phyloP scores from a whole-genome alignment of 2,329 filamentous ascomycete genomes.

The Sarocladium kiliense region DNA sequence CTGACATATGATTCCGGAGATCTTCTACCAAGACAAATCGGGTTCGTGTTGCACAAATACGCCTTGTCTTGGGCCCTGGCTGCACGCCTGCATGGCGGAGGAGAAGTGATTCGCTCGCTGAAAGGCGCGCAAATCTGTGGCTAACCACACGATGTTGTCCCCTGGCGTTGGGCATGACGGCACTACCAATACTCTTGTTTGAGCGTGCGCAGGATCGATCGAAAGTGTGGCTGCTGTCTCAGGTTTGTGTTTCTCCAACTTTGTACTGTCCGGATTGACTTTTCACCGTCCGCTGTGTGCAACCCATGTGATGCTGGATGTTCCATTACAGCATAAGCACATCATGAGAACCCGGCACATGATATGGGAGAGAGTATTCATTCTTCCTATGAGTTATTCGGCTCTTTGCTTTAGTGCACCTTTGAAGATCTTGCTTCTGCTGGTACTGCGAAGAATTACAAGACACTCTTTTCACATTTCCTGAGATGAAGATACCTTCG shows the following conservation, averaged over 20 bases:
- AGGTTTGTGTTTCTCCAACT: neutral
- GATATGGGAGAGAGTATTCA: no score
- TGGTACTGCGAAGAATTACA: no score
- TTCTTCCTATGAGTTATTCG: no score
- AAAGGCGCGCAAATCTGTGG: neutral
- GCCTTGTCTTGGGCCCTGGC: neutral
- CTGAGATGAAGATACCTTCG: no score
- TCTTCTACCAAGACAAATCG: neutral
- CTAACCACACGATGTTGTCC: neutral
- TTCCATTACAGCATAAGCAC: neutral
- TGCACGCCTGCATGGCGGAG: neutral
- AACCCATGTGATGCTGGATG: neutral
- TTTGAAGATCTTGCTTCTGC: no score
- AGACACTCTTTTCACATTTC: no score
- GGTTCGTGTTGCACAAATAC: slow-evolving; percentile 1
- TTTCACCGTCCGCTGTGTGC: slow-evolving; percentile 14
- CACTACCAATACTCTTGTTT: neutral
- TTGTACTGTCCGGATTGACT: neutral
- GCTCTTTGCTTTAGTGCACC: no score
- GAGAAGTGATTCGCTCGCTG: neutral
- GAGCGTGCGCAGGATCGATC: slow-evolving; percentile 4
- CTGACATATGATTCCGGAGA: no score
- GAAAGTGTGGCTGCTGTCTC: slow-evolving; percentile 3
- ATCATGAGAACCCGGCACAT: no score
- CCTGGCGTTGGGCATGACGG: neutral